Base-by-base conservation (phyloP, 2,329 filamentous ascomycete species). In the Fusarium palustre region DNA sequence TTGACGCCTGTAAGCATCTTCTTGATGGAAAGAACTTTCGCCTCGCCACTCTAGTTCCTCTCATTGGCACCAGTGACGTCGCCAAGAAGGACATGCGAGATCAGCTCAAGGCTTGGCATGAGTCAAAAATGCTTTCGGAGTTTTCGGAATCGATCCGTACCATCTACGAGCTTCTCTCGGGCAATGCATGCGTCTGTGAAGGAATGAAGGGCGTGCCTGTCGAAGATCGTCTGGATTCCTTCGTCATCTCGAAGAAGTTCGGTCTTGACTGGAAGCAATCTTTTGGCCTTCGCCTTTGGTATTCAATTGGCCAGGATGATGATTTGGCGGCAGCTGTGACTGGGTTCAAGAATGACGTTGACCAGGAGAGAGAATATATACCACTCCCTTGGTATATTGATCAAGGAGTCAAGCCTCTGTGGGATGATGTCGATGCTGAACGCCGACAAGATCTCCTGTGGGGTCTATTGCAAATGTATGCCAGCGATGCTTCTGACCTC, bases 231-330 rank as follows among this genome's bases (percentile, higher is more conserved):
- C 87, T 91, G 39, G 87, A 90, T 16, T 91, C 91, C 0, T 97
- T 99, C 76, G 86, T 90, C 55, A 92, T 99, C 69, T 92, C 93
- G 1, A 87, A 92, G 73, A 90, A 90, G 47, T 99, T 97, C 77
- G 89, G 89, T 7, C 84, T 99, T 36, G 92, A 97, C 77, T 99
- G 96, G 96, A 90, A 93, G 78, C 94, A 97, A 76, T 91, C 94
- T 1, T 97, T 99, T 78, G 95, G 93, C 13, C 85, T 99, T 50
- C 90, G 94, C 43, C 84, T 99, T 3, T 98, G 94, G 92, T 99
- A 97, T 78, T 90, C 90, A 45, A 92, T 90, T 41, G 85, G 87
- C 4, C 83, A 87, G 34, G 85, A 89, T 39, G 91, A 94, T 45
- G 86, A 89, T 36, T 85, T 97, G 43, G 88, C 90, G 11, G 83